Conservation (phyloP, 257 asterid species). For the Solanum phureja region DNA sequence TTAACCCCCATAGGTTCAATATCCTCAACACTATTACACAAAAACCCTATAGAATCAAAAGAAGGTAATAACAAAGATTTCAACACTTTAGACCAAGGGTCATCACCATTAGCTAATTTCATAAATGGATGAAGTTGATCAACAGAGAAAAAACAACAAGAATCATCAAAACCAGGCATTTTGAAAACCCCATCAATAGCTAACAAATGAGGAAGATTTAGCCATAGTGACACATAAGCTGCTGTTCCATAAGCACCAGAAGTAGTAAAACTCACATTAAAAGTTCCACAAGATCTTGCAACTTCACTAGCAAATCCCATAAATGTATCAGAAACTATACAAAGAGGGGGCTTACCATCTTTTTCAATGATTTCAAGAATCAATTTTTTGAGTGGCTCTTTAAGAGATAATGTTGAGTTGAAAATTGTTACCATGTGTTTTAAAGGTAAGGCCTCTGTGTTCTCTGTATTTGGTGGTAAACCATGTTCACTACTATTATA, state of each 20-base stretch:
- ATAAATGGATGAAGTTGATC: conserved; percentile 50
- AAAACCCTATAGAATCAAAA: conserved; percentile 39
- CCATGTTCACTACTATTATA: conserved; percentile 40
- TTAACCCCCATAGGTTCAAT: conserved; percentile 57
- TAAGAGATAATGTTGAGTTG: conserved; percentile 39
- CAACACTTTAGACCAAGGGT: conserved; percentile 68
- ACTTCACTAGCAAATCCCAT: conserved; percentile 65
- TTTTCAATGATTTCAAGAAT: conserved; percentile 12
- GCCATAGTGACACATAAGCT: conserved; percentile 65
- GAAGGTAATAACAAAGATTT: conserved; percentile 34
- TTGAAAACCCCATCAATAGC: conserved; percentile 22
- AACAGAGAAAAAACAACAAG: conserved; percentile 26
- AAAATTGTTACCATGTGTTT: conserved; percentile 25
- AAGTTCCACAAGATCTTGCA: conserved; percentile 38
- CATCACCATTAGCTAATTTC: conserved; percentile 62
- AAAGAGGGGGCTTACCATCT: conserved; percentile 57
- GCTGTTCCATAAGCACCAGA: conserved; percentile 86
- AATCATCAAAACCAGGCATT: conserved; percentile 54
- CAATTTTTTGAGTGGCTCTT: conserved; percentile 22
- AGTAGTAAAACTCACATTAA: conserved; percentile 51
- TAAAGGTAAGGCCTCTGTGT: conserved; percentile 58
- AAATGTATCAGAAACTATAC: conserved; percentile 74
- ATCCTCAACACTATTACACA: conserved; percentile 63
- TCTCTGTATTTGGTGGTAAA: conserved; percentile 68
- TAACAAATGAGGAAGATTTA: conserved; percentile 58